These are phyloP conservation scores for Pseudogymnoascus sp. DNA, from an alignment of 2,329 filamentous ascomycete species.

Conservation along the genomic window DNA sequence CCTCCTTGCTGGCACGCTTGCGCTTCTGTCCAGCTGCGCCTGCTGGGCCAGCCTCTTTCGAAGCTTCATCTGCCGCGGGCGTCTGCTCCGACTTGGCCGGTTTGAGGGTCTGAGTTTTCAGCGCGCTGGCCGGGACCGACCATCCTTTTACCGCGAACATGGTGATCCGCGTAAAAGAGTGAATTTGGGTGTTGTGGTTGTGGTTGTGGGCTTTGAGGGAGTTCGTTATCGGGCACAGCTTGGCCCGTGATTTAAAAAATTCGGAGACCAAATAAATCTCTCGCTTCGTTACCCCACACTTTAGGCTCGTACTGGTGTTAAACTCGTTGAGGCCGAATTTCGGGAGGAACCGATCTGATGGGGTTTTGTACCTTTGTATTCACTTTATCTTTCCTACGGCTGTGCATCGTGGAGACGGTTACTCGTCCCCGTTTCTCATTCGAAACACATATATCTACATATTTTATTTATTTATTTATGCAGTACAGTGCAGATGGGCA, in stretches of 20 bases:
- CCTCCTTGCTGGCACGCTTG: conserved; percentile 40
- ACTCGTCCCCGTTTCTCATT: not conserved
- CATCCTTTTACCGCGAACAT: conserved; percentile 96
- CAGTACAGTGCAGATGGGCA: not conserved
- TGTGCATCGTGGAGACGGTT: not conserved
- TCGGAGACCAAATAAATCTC: not conserved
- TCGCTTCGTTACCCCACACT: conserved; percentile 6
- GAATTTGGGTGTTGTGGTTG: not conserved
- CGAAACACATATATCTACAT: conserved; percentile 1
- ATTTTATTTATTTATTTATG: not conserved
- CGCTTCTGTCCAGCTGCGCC: conserved; percentile 39
- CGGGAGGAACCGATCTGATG: conserved; percentile 4
- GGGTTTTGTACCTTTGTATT: not conserved
- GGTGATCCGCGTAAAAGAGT: conserved; percentile 5
- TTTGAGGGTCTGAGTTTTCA: conserved; percentile 54
- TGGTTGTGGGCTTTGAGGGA: not conserved
- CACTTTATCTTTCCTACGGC: not conserved
- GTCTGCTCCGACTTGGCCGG: conserved; percentile 14
- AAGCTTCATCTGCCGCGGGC: conserved; percentile 21
- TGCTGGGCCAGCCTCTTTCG: conserved; percentile 26
- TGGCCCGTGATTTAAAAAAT: conserved; percentile 1
- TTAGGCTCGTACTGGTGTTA: not conserved
- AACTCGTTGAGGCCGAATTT: not conserved
- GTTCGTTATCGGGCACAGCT: conserved; percentile 1
- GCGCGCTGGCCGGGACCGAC: conserved; percentile 64